These are phyloP conservation scores for Thinopyrum elongatum DNA, from an alignment of 176 grass and related monocot genomes.

Conservation along the genomic window DNA sequence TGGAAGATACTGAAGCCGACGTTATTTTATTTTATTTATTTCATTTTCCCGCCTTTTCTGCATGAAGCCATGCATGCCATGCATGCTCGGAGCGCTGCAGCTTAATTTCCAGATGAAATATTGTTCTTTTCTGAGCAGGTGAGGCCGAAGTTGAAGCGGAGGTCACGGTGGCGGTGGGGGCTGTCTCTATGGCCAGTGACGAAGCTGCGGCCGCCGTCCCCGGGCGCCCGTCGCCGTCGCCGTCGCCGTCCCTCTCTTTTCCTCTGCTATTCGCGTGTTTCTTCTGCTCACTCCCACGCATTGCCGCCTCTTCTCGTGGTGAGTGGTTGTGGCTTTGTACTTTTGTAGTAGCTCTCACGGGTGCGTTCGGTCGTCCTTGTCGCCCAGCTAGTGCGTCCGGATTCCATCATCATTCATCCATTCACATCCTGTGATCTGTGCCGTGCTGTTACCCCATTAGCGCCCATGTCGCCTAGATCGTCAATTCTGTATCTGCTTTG, in stretches of 20 bases:
- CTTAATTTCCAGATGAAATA: neutral
- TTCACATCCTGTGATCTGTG: neutral
- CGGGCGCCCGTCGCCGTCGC: neutral
- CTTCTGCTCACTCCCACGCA: neutral
- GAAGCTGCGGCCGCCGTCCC: slow-evolving; percentile 49
- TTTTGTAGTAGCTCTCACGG: too few relatives aligned
- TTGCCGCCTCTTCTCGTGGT: too few relatives aligned
- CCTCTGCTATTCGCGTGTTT: too few relatives aligned
- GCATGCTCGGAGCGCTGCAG: neutral
- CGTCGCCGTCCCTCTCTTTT: too few relatives aligned
- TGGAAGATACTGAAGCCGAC: too few relatives aligned
- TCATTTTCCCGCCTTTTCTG: neutral
- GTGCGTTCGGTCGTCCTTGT: slow-evolving; percentile 28
- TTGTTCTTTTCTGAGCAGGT: slow-evolving; percentile 3
- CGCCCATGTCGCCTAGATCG: too few relatives aligned
- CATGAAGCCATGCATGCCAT: neutral
- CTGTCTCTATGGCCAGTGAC: slow-evolving; percentile 46
- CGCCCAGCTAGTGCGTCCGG: neutral
- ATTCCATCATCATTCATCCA: slow-evolving; percentile 7
- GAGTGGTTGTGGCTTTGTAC: too few relatives aligned
- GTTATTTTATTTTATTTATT: too few relatives aligned
- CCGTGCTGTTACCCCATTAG: neutral
- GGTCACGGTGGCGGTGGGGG: neutral
- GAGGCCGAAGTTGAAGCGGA: neutral
- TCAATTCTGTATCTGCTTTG: neutral